Percentiles rank a stretch among this genome's conserved stretches.
These are phyloP conservation scores for Boletus insuetus DNA, from an alignment of 768 basidiomycete genomes.

Conservation along the genomic window DNA sequence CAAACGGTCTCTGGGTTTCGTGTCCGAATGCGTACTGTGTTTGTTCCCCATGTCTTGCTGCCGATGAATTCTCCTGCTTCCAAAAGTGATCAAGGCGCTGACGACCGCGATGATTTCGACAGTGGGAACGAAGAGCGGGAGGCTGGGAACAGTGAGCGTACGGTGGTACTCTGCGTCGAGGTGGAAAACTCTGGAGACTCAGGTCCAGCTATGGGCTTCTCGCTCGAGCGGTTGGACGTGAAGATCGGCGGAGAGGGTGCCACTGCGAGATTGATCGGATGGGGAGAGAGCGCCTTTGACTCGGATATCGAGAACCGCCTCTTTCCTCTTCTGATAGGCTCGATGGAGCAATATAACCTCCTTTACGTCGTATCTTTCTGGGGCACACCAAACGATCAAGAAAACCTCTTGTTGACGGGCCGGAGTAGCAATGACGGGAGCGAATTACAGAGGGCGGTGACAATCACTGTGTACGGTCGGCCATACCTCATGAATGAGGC, in stretches of 20 bases:
- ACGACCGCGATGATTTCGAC: constrained; percentile 37
- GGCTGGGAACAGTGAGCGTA: constrained; percentile 78
- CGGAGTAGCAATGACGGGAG: constrained; percentile 30
- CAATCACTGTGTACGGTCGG: constrained; percentile 74
- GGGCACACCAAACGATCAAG: constrained; percentile 56
- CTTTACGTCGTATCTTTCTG: constrained; percentile 87
- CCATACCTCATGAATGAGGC: constrained; percentile 47
- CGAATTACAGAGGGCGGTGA: constrained; percentile 72
- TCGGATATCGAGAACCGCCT: constrained; percentile 38
- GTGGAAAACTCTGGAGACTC: constrained; percentile 79
- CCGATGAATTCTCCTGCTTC: constrained; percentile 34
- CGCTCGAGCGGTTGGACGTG: constrained; percentile 74
- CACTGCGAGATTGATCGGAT: constrained; percentile 45
- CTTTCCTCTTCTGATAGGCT: constrained; percentile 72
- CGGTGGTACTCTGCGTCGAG: constrained; percentile 88
- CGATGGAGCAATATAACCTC: constrained; percentile 82
- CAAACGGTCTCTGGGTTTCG: constrained; percentile 79
- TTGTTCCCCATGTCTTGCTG: constrained; percentile 80
- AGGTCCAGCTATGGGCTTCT: constrained; percentile 59
- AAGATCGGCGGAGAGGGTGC: constrained; percentile 71
- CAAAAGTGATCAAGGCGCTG: constrained; percentile 32
- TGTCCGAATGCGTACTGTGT: constrained; percentile 92
- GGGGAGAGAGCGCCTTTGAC: constrained; percentile 40
- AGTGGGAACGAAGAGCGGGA: constrained; percentile 48
- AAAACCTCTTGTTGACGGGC: constrained; percentile 34